Percentiles rank a stretch among this genome's conserved stretches.
Conservation (phyloP, 495 filamentous ascomycete genomes). For the Massariosphaeria phaeospora region DNA sequence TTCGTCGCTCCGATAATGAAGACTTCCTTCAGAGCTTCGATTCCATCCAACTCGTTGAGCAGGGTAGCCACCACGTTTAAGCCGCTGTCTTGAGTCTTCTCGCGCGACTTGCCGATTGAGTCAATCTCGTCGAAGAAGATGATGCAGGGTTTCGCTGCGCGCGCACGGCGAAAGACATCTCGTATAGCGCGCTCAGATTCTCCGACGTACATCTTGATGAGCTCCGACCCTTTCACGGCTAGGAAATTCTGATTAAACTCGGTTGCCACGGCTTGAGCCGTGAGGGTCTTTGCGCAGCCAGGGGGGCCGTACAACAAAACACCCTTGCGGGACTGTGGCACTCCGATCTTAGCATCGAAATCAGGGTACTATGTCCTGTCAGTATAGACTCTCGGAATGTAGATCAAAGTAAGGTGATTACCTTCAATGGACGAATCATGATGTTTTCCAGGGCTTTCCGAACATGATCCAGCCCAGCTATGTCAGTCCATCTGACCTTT, state of each 20-base stretch:
- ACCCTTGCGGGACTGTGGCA: conserved; percentile 58
- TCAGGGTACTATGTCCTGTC: conserved; percentile 21
- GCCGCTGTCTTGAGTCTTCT: conserved; percentile 46
- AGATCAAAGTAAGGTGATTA: conserved; percentile 35
- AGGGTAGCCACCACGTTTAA: conserved; percentile 87
- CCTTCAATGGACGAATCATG: conserved; percentile 62
- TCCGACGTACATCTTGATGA: conserved; percentile 96
- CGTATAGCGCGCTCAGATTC: conserved; percentile 88
- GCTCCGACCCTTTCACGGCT: conserved; percentile 91
- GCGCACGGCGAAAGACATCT: conserved; percentile 81
- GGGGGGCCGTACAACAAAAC: conserved; percentile 91
- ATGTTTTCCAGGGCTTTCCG: conserved; percentile 64
- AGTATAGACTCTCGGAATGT: conserved; percentile 32
- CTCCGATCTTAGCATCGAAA: conserved; percentile 22
- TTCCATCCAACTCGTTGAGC: conserved; percentile 95
- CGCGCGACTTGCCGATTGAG: conserved; percentile 73
- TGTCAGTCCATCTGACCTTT: conserved; percentile 80
- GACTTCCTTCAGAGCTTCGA: conserved; percentile 77
- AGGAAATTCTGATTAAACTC: conserved; percentile 91
- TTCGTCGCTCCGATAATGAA: conserved; percentile 94
- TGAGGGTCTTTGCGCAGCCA: conserved; percentile 93
- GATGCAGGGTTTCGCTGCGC: conserved; percentile 81
- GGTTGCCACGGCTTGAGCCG: conserved; percentile 86
- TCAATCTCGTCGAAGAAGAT: conserved; percentile 99
- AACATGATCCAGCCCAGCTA: conserved; percentile 79